Base-by-base conservation (phyloP, 306 rosid species). In the Cucurbita pepo region DNA sequence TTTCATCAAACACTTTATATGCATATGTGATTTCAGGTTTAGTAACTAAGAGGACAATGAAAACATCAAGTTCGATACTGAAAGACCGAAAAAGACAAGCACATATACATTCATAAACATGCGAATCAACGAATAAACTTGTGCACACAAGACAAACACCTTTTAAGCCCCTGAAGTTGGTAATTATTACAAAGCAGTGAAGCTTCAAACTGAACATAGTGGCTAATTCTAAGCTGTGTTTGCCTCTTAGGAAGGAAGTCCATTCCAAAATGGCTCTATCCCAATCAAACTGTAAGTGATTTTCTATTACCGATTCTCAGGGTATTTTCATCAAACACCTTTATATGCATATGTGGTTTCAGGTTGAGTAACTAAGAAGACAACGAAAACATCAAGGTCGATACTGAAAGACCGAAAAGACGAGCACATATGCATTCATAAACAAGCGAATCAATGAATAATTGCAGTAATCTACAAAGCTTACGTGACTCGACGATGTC, bases 401-500 rank as follows among this genome's bases (percentile, higher is more conserved):
- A 44, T 45, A 67, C 21, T 13, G 7, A 67, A 22, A 30, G 6
- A 45, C 41, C 56, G 10, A 67, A 67, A 45, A 19, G 0, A 8
- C n/a, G 14, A n/a, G 10, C 22, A 69, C 10, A 10, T 14, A 30
- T 25, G 44, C 44, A 69, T 8, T 4, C 9, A 69, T 51, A 51
- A 69, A 50, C 74, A 69, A 47, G 21, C 9, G 15, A 16, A 30
- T 13, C 48, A 30, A 7, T 38, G 44, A 16, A 67, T 30, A 69
- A 63, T 52, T 72, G 76, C 21, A 37, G 67, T 66, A 30, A 34
- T 55, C 66, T 40, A 60, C 10, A 71, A 25, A 57, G 82, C 86
- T 88, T 83, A 89, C 95, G 48, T 78, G 82, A 81, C 76, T 70
- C 1, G 73, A 67, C 53, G 94, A 78, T 7, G 76, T 58, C 55